Evolutionary conservation across 2,329 filamentous ascomycete genomes (phyloP), one percentile per base, ranked within the genome.

Genomic region (Waltergamsia citrina): DNA sequence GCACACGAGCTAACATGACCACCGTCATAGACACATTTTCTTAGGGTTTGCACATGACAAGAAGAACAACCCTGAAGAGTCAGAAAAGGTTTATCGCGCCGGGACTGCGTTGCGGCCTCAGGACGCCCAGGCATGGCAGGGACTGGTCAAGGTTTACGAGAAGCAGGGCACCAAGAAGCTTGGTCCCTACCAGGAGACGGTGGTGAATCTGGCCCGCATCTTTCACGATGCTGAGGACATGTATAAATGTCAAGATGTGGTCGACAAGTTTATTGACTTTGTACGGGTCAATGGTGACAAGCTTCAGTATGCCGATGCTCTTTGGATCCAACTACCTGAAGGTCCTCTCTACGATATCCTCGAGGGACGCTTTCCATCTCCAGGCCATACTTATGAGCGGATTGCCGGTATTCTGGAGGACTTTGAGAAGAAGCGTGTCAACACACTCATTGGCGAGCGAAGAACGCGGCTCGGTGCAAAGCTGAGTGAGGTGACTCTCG

Each of bases 71-170:
- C 60, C 71, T 7, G 76, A 82, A 6, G 81, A 85, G 26, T 79
- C 92, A 0, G 87, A 92, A 46, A 72, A 69, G 22, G 75, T 79
- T 2, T 96, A 96, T 56, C 66, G 71, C 26, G 67, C 72, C 21
- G 92, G 90, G 2, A 74, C 82, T 6, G 65, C 68, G 15, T 63
- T 85, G 40, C 88, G 85, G 43, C 74, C 79, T 1, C 66, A 74
- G 14, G 87, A 95, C 45, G 65, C 76, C n/a, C 83, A 90, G 48
- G 84, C 84, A 43, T 96, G 85, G 86, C 84, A 94, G 53, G 92
- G 92, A 2, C 65, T 98, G 29, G 73, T 92, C 54, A 84, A 80
- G 49, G 59, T 96, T 20, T 95, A 86, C 52, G 85, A 94, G 59
- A 81, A 77, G 46, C 82, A 87, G 50, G 79, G 75, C 12, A 57